phyloP scores from a whole-genome alignment of 345 rosid species.

The Citrus mangshanensis region DNA sequence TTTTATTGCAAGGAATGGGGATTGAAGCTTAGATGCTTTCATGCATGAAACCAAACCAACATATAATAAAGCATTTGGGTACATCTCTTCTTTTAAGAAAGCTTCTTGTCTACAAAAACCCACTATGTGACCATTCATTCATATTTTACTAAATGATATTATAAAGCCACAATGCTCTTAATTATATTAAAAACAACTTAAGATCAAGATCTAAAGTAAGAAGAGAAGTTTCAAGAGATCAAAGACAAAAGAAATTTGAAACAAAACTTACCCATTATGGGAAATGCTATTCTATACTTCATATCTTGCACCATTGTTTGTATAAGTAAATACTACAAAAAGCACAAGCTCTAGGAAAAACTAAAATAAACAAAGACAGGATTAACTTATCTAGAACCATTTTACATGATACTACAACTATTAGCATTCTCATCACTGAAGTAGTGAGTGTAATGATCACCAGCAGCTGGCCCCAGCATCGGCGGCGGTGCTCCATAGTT shows the following conservation, averaged over 20 bases:
- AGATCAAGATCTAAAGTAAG: neutral
- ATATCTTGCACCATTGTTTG: constrained; percentile 17
- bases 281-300: constrained; percentile 6
- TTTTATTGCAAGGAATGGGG: neutral
- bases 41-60: neutral
- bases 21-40: neutral
- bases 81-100: constrained; percentile 10
- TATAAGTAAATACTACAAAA: constrained; percentile 11
- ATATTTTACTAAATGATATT: no score
- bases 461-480: constrained; percentile 39
- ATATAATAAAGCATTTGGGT: neutral
- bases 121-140: neutral
- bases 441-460: constrained; percentile 61
- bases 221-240: neutral
- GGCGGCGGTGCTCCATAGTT: constrained; percentile 57
- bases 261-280: constrained; percentile 17
- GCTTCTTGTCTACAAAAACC: neutral
- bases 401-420: constrained; percentile 89
- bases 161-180: neutral
- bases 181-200: neutral
- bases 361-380: neutral
- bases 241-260: neutral
- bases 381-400: constrained; percentile 11
- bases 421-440: constrained; percentile 89
- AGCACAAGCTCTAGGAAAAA: neutral